Base-by-base conservation (phyloP, 805 yeast species). In the Lachancea nothofagi region DNA sequence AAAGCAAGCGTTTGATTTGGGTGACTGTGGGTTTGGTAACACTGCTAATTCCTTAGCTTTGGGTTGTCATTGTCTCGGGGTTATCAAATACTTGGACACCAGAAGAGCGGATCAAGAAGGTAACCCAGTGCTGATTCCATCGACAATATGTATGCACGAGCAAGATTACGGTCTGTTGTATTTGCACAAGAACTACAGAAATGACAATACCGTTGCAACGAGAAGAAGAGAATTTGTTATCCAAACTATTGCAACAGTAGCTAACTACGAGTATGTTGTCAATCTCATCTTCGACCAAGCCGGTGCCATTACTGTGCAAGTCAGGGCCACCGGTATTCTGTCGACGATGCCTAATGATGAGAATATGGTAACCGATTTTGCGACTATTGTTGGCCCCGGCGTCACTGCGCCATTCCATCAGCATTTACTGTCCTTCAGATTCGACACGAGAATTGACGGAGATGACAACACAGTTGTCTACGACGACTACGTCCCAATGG, bases 391-490 rank as follows among this genome's bases (percentile, higher is more conserved):
- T 43, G 87, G 85, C 33, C 89, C 88, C 47, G 79, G 81, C 55
- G 88, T 80, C 41, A 74, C 81, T 74, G 94, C 94, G 38, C 80
- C 90, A 22, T 80, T 78, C 69, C 94, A 83, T 61, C 94, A 83
- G 66, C 94, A 83, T 66, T 71, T 83, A 57, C 68, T 83, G 52
- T 76, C 84, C 9, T 78, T 83, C 66, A 77, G 93, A 71, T 75
- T 84, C 53, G 93, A 83, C 62, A 83, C 89, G 33, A 85, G 89
- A 45, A 60, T 83, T 35, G 94, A 83, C 59, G 94, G 94, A 51
- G 82, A 83, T 63, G 70, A 78, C 49, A 83, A 83, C 69, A 67
- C 89, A 12, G 84, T 80, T 45, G 75, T 72, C 33, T 81, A 72
- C 52, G 87, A 81, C 54, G 93, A 83, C 56, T 78, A 77, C 31